phyloP scores from a whole-genome alignment of 2,329 filamentous ascomycete genomes.

The Diaporthe ilicicola region DNA sequence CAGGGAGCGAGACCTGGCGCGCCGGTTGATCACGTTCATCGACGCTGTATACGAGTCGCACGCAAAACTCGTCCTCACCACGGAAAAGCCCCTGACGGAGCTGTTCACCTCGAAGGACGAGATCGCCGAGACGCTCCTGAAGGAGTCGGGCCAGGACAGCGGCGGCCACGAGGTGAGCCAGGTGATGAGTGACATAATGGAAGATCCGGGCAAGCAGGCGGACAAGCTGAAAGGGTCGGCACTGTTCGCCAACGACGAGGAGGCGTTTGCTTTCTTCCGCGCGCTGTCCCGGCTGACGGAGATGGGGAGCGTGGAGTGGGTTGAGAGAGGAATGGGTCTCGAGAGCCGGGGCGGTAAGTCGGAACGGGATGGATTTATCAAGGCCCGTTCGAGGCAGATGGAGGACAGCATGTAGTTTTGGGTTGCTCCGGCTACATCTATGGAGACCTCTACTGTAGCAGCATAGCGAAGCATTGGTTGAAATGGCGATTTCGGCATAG shows the following conservation, averaged over 20 bases:
- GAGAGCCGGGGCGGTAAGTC: conserved; percentile 71
- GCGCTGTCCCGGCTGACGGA: conserved; percentile 85
- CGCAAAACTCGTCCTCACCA: conserved; percentile 95
- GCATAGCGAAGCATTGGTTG: conserved; percentile 27
- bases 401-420: conserved; percentile 68
- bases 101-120: conserved; percentile 83
- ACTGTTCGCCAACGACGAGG: conserved; percentile 94
- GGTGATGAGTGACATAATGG: conserved; percentile 82
- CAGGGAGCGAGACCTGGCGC: conserved; percentile 83
- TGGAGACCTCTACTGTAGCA: conserved; percentile 1
- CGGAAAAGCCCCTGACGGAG: conserved; percentile 82
- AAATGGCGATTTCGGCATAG: background rate
- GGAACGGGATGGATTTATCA: conserved; percentile 72
- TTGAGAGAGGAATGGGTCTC: conserved; percentile 79
- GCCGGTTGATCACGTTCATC: conserved; percentile 96
- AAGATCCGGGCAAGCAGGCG: conserved; percentile 87
- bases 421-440: background rate
- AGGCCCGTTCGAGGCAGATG: conserved; percentile 72
- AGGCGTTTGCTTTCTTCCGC: conserved; percentile 93
- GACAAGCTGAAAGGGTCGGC: conserved; percentile 83
- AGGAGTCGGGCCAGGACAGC: conserved; percentile 52
- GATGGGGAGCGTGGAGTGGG: conserved; percentile 96
- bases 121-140: conserved; percentile 66
- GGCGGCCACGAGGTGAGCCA: conserved; percentile 65
- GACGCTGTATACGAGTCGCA: conserved; percentile 93